Evolutionary conservation across 306 rosid genomes (phyloP), one percentile per base, ranked within the genome.

Genomic region (Ceratonia siliqua): DNA sequence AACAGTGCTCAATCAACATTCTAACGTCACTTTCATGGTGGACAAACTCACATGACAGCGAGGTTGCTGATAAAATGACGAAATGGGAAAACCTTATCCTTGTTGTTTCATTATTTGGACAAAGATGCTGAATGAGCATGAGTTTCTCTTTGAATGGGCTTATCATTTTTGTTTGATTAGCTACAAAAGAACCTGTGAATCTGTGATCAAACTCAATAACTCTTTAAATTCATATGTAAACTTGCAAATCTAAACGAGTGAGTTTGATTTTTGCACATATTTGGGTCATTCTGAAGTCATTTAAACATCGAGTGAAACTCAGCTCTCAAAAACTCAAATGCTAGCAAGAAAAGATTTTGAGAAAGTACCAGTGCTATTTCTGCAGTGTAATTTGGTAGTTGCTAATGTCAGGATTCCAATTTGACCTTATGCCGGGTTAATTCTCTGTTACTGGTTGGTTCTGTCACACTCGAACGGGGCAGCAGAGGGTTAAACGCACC

Each of bases 381-480:
- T 25, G 8, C 1, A 12, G 10, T 30, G 14, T 36, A 18, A 32
- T 10, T 41, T 22, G 35, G 52, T 28, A 42, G 52, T 28, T 46
- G 39, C 69, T 41, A 50, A 70, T 77, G 72, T 70, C 84, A 92
- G 96, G 89, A 79, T 89, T 57, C 80, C 96, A 39, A 72, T 89
- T 55, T 89, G 97, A 95, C 85, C 93, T 2, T 93, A 87, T 76
- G 91, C 84, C 4, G 90, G 90, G 89, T 82, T 93, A 74, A 85
- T 87, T 18, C 43, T 83, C 14, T 86, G 86, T 56, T 89, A 93
- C 67, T 93, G 98, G 98, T 38, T 93, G 84, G 98, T 93, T 67
- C 86, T 93, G 65, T 93, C 96, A 72, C 92, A 93, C 38, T 93
- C 89, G 68, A 90, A 87, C 72, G 98, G 96, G 6, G 98, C 98